These are phyloP conservation scores for Phtheirospermum japonicum DNA, from an alignment of 257 asterid genomes.

Conservation along the genomic window DNA sequence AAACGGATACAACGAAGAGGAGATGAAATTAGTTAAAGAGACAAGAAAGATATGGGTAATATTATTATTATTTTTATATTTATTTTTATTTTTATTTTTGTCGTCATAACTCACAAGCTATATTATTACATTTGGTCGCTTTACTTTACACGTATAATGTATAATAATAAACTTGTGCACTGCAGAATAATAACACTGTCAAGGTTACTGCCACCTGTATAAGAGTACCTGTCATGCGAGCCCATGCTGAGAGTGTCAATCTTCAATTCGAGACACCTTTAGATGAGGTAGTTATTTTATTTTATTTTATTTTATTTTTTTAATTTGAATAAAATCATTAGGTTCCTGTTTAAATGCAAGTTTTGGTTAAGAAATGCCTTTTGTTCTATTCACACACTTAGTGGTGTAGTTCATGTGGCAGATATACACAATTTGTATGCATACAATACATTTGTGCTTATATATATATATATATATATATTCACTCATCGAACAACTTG, in stretches of 20 bases:
- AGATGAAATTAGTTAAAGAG: slow-evolving; percentile 96
- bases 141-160: background rate
- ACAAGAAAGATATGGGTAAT: slow-evolving; percentile 95
- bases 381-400: background rate
- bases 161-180: slow-evolving; percentile 5
- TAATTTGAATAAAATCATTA: background rate
- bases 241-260: slow-evolving; percentile 96
- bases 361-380: slow-evolving; percentile 5
- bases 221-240: slow-evolving; percentile 98
- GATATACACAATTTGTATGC: no score
- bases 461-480: no score
- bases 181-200: slow-evolving; percentile 63
- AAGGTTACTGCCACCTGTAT: slow-evolving; percentile 96
- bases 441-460: no score
- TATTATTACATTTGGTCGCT: background rate
- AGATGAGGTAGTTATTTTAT: slow-evolving; percentile 62
- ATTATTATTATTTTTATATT: no score
- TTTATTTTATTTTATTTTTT: no score
- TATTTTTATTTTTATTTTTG: background rate
- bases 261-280: slow-evolving; percentile 89
- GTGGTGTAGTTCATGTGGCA: no score
- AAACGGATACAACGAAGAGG: slow-evolving; percentile 97
- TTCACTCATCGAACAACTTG: no score
- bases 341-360: background rate
- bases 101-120: background rate